Evolutionary conservation across 108 stramenopile species (phyloP).

Genomic region (Tribonema minus): DNA sequence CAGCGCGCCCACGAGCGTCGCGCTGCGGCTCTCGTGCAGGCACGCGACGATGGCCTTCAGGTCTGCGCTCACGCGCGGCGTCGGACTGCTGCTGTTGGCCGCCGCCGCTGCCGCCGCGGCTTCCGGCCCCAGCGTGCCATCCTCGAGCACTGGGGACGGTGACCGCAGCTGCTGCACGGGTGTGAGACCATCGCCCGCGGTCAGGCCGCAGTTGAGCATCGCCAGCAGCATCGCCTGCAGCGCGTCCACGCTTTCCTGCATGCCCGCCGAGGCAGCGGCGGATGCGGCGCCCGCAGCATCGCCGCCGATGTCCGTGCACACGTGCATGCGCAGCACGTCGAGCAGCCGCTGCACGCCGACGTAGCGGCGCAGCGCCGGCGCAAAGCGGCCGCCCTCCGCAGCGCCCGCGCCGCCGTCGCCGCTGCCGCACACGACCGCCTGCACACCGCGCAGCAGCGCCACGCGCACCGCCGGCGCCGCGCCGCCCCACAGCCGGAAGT

Average conservation of each 20-base stretch:
- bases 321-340: conserved; percentile 30
- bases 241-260: background rate
- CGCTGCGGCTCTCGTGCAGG: conserved; percentile 35
- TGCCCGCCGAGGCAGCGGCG: background rate
- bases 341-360: conserved; percentile 29
- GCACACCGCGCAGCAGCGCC: conserved; percentile 13
- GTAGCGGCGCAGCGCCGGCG: conserved; percentile 8
- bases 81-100: background rate
- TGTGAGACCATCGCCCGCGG: background rate
- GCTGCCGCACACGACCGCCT: conserved; percentile 2
- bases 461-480: background rate
- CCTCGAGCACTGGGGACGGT: background rate
- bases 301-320: conserved; percentile 5
- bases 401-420: background rate
- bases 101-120: background rate
- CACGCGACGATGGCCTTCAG: conserved; percentile 12
- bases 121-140: background rate
- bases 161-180: no score
- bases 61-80: conserved; percentile 11
- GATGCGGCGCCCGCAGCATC: background rate
- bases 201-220: background rate
- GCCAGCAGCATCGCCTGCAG: background rate
- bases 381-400: background rate
- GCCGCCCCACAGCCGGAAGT: conserved; percentile 36
- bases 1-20: background rate